These are phyloP conservation scores for Gaeumannomyces sp. DNA, from an alignment of 2,329 filamentous ascomycete genomes.

Conservation along the genomic window DNA sequence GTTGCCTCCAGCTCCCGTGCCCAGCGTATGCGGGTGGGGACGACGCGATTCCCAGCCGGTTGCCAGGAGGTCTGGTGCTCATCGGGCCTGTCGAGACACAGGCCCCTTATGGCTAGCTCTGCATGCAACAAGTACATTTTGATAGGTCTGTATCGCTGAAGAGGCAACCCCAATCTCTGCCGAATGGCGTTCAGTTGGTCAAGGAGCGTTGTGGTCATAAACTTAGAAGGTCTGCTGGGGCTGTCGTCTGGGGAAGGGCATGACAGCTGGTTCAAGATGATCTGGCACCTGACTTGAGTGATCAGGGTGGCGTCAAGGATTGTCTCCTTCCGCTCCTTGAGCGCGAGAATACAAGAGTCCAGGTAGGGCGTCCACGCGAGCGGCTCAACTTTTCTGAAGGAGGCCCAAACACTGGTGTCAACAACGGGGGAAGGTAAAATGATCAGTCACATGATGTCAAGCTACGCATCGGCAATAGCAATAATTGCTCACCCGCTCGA, in stretches of 20 bases:
- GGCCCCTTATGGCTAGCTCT: constrained; percentile 19
- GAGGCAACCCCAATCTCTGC: constrained; percentile 13
- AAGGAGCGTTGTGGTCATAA: constrained; percentile 16
- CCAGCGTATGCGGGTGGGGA: constrained; percentile 13
- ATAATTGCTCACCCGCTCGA: constrained; percentile 19
- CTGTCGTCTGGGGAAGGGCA: constrained; percentile 10
- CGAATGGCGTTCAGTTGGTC: constrained; percentile 17
- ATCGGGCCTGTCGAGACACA: constrained; percentile 11
- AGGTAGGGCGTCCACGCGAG: constrained; percentile 16
- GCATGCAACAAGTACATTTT: constrained; percentile 18
- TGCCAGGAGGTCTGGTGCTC: constrained; percentile 1
- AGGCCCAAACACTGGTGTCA: constrained; percentile 9
- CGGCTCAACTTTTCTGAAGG: constrained; percentile 16
- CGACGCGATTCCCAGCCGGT: neutral
- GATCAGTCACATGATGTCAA: neutral
- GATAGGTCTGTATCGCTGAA: constrained; percentile 13
- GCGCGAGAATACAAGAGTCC: constrained; percentile 13
- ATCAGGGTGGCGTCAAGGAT: constrained; percentile 16
- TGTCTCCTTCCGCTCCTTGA: constrained; percentile 15
- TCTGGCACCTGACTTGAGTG: constrained; percentile 20
- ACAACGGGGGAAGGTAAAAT: neutral
- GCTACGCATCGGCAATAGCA: neutral
- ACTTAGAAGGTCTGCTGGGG: constrained; percentile 7
- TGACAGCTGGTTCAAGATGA: constrained; percentile 20
- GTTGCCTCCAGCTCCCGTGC: constrained; percentile 18